Base-by-base conservation (phyloP, 2,329 filamentous ascomycete genomes). In the Claviceps purpurea region DNA sequence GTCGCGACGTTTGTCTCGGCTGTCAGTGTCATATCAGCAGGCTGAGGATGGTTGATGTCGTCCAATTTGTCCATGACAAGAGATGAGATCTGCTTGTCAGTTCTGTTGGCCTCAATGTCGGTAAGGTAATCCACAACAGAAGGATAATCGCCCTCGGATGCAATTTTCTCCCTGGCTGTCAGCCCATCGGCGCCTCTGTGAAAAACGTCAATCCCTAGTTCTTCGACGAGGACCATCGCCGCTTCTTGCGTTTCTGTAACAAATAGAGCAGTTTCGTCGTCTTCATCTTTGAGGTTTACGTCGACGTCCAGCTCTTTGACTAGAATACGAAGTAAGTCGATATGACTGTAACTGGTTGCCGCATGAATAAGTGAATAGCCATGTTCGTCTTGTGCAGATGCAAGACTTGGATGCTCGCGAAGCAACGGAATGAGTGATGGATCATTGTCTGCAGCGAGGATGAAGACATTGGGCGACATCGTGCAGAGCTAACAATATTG, bases 291-390 rank as follows among this genome's bases (percentile, higher is more conserved):
- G 50, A 96, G 73, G 64, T 96, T 84, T 47, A 89, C 79, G 55
- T 90, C 74, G 24, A 91, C 90, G 13, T 81, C 70, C 68, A 90
- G 88, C 38, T 91, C 87, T 47, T 74, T 74, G 30, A 95, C 75
- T 5, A 98, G 77, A 0, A 80, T 69, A 54, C 86, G 84, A 16
- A 96, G 77, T 16, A 98, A 81, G 52, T 86, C 79, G 39, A 88
- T 71, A 64, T 97, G 90, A 64, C 85, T 86, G 75, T 97, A 98
- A 59, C 90, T 96, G 18, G 88, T 84, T 16, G 91, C 89, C 50
- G 93, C 93, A 68, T 98, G 93, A 48, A 97, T 73, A 26, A 97
- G 81, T 47, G 89, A 95, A 72, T 98, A 98, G 61, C 93, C 93
- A 63, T 96, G 86, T 54, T 85, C 82, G 68, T 98, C 93, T 70